Evolutionary conservation across 179 eudicot genomes (phyloP).

Genomic region (Beta macrorhiza): DNA sequence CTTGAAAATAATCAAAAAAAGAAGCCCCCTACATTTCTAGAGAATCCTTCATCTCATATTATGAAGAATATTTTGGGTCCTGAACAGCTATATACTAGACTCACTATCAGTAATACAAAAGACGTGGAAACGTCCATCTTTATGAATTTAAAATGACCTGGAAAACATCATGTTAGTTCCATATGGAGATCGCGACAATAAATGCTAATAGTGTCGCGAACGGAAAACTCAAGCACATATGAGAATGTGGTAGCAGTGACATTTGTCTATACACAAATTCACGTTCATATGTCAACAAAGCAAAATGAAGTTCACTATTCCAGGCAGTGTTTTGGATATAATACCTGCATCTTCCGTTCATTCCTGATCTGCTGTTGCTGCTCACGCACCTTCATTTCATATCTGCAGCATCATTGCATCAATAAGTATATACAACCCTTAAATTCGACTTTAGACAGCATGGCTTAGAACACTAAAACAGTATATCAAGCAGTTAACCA

Average conservation of each 20-base stretch:
- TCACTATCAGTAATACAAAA: not conserved
- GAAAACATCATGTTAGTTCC: not conserved
- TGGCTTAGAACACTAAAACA: not conserved
- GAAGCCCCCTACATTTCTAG: not conserved
- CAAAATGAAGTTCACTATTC: not conserved
- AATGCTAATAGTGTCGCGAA: not conserved
- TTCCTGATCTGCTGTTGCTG: conserved; percentile 77
- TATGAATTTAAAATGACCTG: not conserved
- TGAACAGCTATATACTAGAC: conserved; percentile 3
- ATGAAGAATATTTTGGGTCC: not conserved
- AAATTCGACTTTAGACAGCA: not conserved
- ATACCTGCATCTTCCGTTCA: conserved; percentile 83
- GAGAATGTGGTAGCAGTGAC: not conserved
- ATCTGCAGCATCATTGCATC: conserved; percentile 46
- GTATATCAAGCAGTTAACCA: not conserved
- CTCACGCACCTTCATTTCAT: conserved; percentile 87
- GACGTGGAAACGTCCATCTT: not conserved
- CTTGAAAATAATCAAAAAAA: not conserved
- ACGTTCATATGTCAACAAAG: not conserved
- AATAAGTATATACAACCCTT: not conserved
- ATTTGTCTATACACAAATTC: conserved; percentile 8
- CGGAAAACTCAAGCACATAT: not conserved
- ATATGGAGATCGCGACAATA: not conserved
- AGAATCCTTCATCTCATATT: not conserved
- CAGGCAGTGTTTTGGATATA: conserved; percentile 7